Conservation (phyloP, 768 basidiomycete genomes). For the Coprinellus micaceus region DNA sequence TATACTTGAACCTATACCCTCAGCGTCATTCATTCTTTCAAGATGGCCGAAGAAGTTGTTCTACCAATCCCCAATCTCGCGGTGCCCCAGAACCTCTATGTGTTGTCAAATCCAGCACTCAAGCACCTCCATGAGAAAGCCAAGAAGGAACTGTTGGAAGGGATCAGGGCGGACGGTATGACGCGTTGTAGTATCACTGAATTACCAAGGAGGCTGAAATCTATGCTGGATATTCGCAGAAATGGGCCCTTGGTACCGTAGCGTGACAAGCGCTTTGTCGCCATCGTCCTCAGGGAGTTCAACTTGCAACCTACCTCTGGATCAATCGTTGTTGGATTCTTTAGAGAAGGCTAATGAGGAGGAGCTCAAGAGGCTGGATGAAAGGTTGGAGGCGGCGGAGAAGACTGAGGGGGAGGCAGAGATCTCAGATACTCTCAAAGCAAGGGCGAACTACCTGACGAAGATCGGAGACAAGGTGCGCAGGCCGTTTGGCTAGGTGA, state of each 20-base stretch:
- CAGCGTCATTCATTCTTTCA: slow-evolving; percentile 3
- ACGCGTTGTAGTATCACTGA: slow-evolving; percentile 14
- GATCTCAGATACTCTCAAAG: slow-evolving; percentile 82
- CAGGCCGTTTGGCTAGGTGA: slow-evolving; percentile 28
- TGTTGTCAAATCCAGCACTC: slow-evolving; percentile 60
- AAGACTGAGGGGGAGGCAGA: slow-evolving; percentile 92
- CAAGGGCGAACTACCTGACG: slow-evolving; percentile 81
- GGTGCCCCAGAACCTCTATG: slow-evolving; percentile 77
- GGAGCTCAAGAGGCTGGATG: slow-evolving; percentile 72
- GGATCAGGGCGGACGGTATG: slow-evolving; percentile 78
- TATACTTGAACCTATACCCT: too few species aligned
- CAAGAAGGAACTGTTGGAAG: slow-evolving; percentile 58
- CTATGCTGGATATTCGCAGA: slow-evolving; percentile 47
- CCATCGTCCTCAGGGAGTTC: slow-evolving; percentile 4
- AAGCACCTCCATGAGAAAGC: slow-evolving; percentile 66
- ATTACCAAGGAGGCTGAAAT: not conserved
- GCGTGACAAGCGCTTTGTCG: slow-evolving; percentile 48
- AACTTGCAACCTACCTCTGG: slow-evolving; percentile 38
- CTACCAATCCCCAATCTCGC: slow-evolving; percentile 84
- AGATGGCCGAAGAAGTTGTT: slow-evolving; percentile 82
- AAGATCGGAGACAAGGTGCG: slow-evolving; percentile 80
- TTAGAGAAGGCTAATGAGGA: slow-evolving; percentile 70
- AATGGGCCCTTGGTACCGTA: slow-evolving; percentile 82
- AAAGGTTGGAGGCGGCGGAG: slow-evolving; percentile 78
- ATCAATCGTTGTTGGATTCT: slow-evolving; percentile 47